Evolutionary conservation across 2,329 filamentous ascomycete species (phyloP).

Genomic region (Cladosporium sp.): DNA sequence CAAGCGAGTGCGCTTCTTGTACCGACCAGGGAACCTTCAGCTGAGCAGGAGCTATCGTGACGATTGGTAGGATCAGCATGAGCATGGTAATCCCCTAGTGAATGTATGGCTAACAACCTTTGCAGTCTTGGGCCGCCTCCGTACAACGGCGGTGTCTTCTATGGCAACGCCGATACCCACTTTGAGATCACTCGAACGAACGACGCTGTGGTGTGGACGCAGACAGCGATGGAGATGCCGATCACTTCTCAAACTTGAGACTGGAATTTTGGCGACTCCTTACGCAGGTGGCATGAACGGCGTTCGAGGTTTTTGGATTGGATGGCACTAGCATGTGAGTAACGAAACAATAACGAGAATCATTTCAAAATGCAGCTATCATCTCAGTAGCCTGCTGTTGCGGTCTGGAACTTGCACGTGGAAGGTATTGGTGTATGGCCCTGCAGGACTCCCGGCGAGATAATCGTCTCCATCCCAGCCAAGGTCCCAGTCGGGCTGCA

Average conservation of each 20-base stretch:
- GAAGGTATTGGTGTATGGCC: background rate
- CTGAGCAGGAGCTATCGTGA: constrained; percentile 7
- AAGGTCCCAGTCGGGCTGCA: background rate
- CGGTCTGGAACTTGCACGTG: background rate
- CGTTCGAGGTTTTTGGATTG: background rate
- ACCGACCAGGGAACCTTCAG: background rate
- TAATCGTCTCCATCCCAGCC: background rate
- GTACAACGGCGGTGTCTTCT: constrained; percentile 11
- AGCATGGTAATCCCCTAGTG: background rate
- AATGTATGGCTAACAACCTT: background rate
- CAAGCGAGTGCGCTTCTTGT: background rate
- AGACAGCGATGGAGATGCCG: constrained; percentile 6
- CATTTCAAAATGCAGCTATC: background rate
- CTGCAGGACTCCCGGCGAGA: background rate
- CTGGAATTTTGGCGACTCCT: background rate
- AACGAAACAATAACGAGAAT: background rate
- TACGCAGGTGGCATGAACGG: background rate
- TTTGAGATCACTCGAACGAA: background rate
- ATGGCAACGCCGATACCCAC: constrained; percentile 6
- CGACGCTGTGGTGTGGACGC: background rate
- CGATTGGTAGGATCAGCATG: background rate
- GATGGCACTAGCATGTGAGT: background rate
- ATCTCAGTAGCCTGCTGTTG: background rate
- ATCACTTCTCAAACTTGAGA: constrained; percentile 10
- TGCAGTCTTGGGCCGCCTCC: background rate